These are phyloP conservation scores for Calocybe indica DNA, from an alignment of 768 basidiomycete species.

Conservation along the genomic window DNA sequence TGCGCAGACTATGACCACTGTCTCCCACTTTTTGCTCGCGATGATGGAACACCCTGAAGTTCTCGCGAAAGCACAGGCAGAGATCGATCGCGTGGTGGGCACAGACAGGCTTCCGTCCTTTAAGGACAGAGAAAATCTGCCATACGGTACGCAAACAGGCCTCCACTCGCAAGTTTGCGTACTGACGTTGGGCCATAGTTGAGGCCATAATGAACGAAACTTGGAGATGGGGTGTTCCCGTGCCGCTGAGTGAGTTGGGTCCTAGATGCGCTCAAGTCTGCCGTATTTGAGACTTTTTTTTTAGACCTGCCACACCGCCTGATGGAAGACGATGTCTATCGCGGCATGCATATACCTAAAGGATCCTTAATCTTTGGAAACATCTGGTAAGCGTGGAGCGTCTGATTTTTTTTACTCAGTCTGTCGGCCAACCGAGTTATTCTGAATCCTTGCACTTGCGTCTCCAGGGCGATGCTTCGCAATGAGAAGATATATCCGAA, in stretches of 20 bases:
- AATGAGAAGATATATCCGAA: constrained; percentile 46
- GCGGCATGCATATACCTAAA: constrained; percentile 52
- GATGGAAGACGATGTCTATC: constrained; percentile 62
- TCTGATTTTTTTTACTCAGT: not conserved
- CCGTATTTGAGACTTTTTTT: constrained; percentile 1
- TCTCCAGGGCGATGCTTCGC: constrained; percentile 38
- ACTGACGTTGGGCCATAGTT: constrained; percentile 17
- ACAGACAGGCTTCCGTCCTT: constrained; percentile 52
- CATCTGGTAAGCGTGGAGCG: constrained; percentile 38
- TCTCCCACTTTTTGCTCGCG: constrained; percentile 59
- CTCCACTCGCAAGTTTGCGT: not conserved
- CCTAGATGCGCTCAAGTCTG: not conserved
- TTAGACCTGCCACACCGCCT: constrained; percentile 59
- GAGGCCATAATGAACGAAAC: constrained; percentile 52
- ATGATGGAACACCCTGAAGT: constrained; percentile 59
- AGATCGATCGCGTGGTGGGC: constrained; percentile 59
- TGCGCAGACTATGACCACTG: constrained; percentile 45
- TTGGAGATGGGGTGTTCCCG: constrained; percentile 50
- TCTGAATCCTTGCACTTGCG: not conserved
- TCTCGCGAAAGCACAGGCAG: constrained; percentile 52
- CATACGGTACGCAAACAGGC: constrained; percentile 36
- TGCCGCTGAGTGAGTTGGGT: constrained; percentile 45
- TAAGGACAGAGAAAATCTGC: constrained; percentile 47
- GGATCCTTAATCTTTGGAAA: constrained; percentile 64
- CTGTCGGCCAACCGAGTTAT: not conserved